Percentiles rank a stretch among this genome's conserved stretches.
Conservation (phyloP, 768 basidiomycete genomes). For the Neoboletus magnificus region DNA sequence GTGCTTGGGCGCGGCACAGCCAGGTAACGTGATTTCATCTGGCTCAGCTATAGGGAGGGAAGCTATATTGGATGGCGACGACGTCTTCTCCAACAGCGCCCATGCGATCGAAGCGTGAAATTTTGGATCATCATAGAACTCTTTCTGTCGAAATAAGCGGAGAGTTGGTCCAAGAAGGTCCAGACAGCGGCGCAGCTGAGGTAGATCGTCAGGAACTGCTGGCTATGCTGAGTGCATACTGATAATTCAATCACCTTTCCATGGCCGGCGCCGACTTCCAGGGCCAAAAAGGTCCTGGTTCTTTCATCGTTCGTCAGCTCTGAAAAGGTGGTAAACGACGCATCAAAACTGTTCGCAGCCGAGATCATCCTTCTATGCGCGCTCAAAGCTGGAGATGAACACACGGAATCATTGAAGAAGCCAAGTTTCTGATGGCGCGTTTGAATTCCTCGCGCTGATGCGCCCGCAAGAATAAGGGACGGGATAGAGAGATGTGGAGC, state of each 20-base stretch:
- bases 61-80: slow-evolving; percentile 1
- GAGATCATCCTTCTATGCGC: slow-evolving; percentile 4
- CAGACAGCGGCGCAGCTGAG: slow-evolving; percentile 57
- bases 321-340: slow-evolving; percentile 71
- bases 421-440: slow-evolving; percentile 51
- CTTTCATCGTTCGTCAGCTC: slow-evolving; percentile 76
- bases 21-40: slow-evolving; percentile 1
- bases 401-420: slow-evolving; percentile 47
- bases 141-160: slow-evolving; percentile 60
- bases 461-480: slow-evolving; percentile 74
- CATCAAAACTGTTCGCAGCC: slow-evolving; percentile 51
- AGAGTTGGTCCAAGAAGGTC: slow-evolving; percentile 58
- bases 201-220: slow-evolving; percentile 16
- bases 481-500: slow-evolving; percentile 83
- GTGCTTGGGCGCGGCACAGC: background rate
- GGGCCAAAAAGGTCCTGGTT: slow-evolving; percentile 74
- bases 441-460: slow-evolving; percentile 78
- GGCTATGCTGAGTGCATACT: background rate
- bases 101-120: slow-evolving; percentile 92
- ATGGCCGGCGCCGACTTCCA: slow-evolving; percentile 85
- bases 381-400: slow-evolving; percentile 15
- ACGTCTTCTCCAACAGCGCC: slow-evolving; percentile 55
- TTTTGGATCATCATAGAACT: slow-evolving; percentile 75
- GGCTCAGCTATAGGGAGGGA: background rate
- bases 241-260: slow-evolving; percentile 50